These are phyloP conservation scores for Syncephalis fuscata DNA, from an alignment of 371 early-diverging fungal species.

Conservation along the genomic window DNA sequence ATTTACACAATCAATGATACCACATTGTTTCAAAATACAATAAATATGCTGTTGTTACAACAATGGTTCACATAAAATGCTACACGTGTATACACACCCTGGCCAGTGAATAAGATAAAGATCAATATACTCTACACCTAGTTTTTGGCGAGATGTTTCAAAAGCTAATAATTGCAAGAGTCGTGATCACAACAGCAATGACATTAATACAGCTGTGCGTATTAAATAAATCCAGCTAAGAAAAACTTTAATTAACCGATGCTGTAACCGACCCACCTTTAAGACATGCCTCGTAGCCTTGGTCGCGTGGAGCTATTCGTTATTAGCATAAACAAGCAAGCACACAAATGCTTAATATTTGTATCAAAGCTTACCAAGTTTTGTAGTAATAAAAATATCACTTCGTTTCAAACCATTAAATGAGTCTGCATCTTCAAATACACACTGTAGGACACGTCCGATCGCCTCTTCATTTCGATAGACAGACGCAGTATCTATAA, in stretches of 20 bases:
- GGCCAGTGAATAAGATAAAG: constrained; percentile 89
- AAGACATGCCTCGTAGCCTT: constrained; percentile 51
- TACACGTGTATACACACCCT: no score
- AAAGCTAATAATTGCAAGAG: constrained; percentile 17
- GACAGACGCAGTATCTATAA: constrained; percentile 50
- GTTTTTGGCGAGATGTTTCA: constrained; percentile 28
- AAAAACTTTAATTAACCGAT: no score
- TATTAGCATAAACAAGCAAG: background rate
- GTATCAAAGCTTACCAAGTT: constrained; percentile 40
- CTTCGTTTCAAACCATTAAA: constrained; percentile 31
- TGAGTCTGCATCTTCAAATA: constrained; percentile 30
- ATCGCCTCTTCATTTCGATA: constrained; percentile 78
- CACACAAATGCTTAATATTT: constrained; percentile 2
- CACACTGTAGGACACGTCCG: constrained; percentile 43
- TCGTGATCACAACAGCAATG: no score
- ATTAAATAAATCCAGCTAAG: no score
- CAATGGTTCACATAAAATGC: no score
- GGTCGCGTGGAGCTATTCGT: constrained; percentile 50
- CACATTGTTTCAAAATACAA: no score
- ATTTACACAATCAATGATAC: constrained; percentile 8
- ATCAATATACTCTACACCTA: constrained; percentile 61
- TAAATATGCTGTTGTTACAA: no score
- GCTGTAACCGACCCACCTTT: constrained; percentile 18
- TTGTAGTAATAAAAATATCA: constrained; percentile 88
- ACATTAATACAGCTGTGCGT: no score